phyloP scores from a whole-genome alignment of 2,329 filamentous ascomycete genomes.

The Ophiostoma montium region DNA sequence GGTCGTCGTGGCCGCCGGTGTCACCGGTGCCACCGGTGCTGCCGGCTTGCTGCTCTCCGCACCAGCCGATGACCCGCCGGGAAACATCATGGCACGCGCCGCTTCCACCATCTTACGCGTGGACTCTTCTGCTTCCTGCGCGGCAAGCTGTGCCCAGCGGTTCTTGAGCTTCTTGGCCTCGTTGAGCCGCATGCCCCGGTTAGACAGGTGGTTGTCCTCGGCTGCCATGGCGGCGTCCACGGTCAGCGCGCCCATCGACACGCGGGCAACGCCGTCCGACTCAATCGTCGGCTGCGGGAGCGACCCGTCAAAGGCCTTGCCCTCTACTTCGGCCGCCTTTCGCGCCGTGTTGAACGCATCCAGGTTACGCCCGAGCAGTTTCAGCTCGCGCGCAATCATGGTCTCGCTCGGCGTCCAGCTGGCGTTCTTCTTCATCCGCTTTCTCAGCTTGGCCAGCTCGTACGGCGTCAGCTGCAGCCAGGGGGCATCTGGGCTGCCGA shows the following conservation, averaged over 20 bases:
- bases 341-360: conserved; percentile 49
- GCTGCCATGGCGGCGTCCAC: conserved; percentile 36
- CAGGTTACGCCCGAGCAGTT: conserved; percentile 51
- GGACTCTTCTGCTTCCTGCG: conserved; percentile 39
- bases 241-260: conserved; percentile 46
- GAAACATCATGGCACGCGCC: conserved; percentile 18
- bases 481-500: conserved; percentile 45
- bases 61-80: not conserved
- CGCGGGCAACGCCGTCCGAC: conserved; percentile 34
- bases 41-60: not conserved
- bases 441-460: conserved; percentile 55
- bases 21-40: not conserved
- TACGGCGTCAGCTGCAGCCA: conserved; percentile 53
- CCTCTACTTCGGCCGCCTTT: conserved; percentile 50
- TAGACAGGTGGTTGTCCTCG: conserved; percentile 51
- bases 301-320: conserved; percentile 41
- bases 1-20: not conserved
- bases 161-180: conserved; percentile 63
- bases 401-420: conserved; percentile 75
- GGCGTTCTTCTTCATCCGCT: conserved; percentile 85
- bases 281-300: conserved; percentile 30
- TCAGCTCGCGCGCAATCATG: conserved; percentile 70
- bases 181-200: conserved; percentile 65
- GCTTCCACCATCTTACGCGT: conserved; percentile 20
- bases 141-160: conserved; percentile 44